phyloP scores from a whole-genome alignment of 176 grass and related monocot genomes.

The Raddia distichophylla region DNA sequence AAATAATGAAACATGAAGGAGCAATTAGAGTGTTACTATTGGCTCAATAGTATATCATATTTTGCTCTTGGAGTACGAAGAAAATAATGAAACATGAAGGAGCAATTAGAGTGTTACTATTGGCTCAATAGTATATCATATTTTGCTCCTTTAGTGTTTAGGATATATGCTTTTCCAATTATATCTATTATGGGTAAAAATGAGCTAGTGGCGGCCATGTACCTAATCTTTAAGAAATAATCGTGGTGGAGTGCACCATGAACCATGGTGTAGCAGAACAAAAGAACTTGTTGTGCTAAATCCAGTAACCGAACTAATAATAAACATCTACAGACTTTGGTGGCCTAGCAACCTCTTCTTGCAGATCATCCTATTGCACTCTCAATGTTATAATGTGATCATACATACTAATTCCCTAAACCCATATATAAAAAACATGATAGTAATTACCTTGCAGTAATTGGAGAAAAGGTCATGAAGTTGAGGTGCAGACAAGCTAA shows the following conservation, averaged over 20 bases:
- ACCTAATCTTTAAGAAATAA: constrained; percentile 98
- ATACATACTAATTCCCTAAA: constrained; percentile 91
- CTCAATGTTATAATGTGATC: constrained; percentile 98
- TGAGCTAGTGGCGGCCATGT: constrained; percentile 22
- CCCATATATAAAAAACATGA: not conserved
- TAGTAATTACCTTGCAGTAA: constrained; percentile 9
- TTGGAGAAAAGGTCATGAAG: constrained; percentile 16
- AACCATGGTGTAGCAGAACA: constrained; percentile 74
- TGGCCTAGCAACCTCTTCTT: constrained; percentile 71
- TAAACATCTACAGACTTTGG: constrained; percentile 96
- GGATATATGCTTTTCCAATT: not conserved
- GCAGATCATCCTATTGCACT: constrained; percentile 89
- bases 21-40: not conserved
- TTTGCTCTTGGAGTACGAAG: not conserved
- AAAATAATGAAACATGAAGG: no score
- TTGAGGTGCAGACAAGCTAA: constrained; percentile 8
- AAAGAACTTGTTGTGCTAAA: constrained; percentile 98
- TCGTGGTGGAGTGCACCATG: constrained; percentile 95
- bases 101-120: not conserved
- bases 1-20: no score
- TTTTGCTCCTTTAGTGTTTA: not conserved
- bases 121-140: constrained; percentile 5
- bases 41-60: not conserved
- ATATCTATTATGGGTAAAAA: constrained; percentile 12
- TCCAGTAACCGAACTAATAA: constrained; percentile 92